These are phyloP conservation scores for Hypoxylon intermedium DNA, from an alignment of 495 filamentous ascomycete species.

Conservation along the genomic window DNA sequence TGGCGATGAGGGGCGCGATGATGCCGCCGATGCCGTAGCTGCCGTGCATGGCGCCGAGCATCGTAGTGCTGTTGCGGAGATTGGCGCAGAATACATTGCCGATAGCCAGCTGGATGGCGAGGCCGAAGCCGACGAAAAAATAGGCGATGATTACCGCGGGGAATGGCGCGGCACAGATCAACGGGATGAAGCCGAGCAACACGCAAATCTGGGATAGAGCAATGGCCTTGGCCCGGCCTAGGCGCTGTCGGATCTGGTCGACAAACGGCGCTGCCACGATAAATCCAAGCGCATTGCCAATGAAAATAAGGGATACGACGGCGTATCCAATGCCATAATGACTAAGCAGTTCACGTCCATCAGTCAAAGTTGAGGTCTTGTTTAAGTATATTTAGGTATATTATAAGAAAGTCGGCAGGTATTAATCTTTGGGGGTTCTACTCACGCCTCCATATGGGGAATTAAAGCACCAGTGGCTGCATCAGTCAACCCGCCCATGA, in stretches of 20 bases:
- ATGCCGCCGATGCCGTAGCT: slow-evolving; percentile 77
- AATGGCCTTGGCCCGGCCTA: slow-evolving; percentile 70
- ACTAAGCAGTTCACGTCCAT: slow-evolving; percentile 29
- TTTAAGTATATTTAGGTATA: too few relatives aligned
- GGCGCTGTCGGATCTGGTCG: slow-evolving; percentile 60
- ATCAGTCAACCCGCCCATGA: slow-evolving; percentile 67
- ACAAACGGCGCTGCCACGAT: slow-evolving; percentile 72
- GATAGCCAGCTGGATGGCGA: slow-evolving; percentile 71
- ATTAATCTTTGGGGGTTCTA: too few relatives aligned
- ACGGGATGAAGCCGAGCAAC: slow-evolving; percentile 62
- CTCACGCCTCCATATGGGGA: slow-evolving; percentile 69
- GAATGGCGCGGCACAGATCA: slow-evolving; percentile 72
- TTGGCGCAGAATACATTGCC: slow-evolving; percentile 79
- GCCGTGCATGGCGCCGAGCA: slow-evolving; percentile 71
- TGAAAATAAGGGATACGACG: slow-evolving; percentile 78
- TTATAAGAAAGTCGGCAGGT: too few relatives aligned
- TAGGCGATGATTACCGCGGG: slow-evolving; percentile 68
- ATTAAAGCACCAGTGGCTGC: slow-evolving; percentile 75
- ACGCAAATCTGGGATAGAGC: slow-evolving; percentile 62
- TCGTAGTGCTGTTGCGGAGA: slow-evolving; percentile 65
- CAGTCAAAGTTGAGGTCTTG: neutral
- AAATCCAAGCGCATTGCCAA: slow-evolving; percentile 79
- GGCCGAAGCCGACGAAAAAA: slow-evolving; percentile 71
- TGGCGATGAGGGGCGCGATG: slow-evolving; percentile 73
- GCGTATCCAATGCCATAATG: slow-evolving; percentile 76